Base-by-base conservation (phyloP, 2,329 filamentous ascomycete species). In the Alternaria novae-zelandiae region DNA sequence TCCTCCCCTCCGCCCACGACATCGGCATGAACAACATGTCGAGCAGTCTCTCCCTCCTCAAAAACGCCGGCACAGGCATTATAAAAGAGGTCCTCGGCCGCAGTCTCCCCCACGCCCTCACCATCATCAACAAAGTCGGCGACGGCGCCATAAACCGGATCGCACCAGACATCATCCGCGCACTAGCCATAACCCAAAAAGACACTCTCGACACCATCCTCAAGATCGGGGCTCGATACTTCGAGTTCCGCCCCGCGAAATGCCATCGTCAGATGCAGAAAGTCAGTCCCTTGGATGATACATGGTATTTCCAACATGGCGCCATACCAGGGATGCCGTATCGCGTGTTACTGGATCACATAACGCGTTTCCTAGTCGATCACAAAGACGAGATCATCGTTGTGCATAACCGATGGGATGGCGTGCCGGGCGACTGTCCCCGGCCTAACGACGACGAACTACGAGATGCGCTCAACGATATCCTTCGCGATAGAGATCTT, bases 21-120 rank as follows among this genome's bases (percentile, higher is more conserved):
- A 80, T 83, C 13, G 84, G 84, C 25, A 86, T 86, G 84, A 86
- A 86, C 72, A 84, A 77, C 70, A 83, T 86, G 83, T 69, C 80
- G 9, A 83, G 74, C 53, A 76, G 78, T 23, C 68, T 79, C 25
- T 75, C 77, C 0, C 73, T 86, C 1, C 76, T 86, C 9, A 67
- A 75, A 12, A 78, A 81, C 28, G 74, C 76, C 0, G 77, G 75
- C 5, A 74, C 74, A 13, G 69, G 69, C 23, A 63, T 74, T 11
- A 76, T 79, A 46, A 76, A 74, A 63, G 72, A 77, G 54, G 66
- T 77, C 30, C 66, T 79, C 0, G 75, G 74, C 3, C 65, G 68
- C 17, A 69, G 62, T 8, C 64, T 79, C 0, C 73, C 74, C 0
- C 54, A 67, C 59, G 73, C 66, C 3, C 54, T 78, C 36, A 57